These are phyloP conservation scores for Solanum hybrid DNA, from an alignment of 305 asterid species.

Conservation along the genomic window DNA sequence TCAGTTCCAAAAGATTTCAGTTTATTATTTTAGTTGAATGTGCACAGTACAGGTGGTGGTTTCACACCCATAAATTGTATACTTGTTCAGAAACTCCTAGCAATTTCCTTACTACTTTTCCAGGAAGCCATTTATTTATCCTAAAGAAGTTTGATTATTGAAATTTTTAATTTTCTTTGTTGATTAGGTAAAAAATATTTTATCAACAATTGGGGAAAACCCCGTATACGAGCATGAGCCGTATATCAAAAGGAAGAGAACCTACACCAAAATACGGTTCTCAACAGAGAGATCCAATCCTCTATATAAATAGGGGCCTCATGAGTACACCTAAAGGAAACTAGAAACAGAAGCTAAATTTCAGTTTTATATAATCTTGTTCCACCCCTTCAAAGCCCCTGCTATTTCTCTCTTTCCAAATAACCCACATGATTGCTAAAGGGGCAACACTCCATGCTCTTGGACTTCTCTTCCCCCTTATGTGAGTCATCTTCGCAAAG, in stretches of 20 bases:
- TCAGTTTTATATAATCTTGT: background rate
- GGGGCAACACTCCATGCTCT: background rate
- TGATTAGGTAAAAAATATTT: background rate
- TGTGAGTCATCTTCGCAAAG: background rate
- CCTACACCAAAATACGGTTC: background rate
- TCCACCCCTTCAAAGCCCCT: background rate
- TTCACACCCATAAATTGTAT: background rate
- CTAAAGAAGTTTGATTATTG: background rate
- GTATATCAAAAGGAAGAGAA: background rate
- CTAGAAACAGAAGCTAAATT: background rate
- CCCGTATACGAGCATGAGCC: background rate
- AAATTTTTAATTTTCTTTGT: background rate
- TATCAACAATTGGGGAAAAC: background rate
- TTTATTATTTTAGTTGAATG: background rate
- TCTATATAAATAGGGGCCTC: background rate
- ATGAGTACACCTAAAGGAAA: background rate
- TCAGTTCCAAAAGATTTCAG: background rate
- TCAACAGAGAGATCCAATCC: background rate
- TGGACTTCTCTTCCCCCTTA: background rate
- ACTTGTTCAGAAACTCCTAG: background rate
- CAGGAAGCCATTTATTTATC: background rate
- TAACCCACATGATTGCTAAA: background rate
- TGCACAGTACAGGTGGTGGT: background rate
- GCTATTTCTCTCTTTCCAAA: background rate
- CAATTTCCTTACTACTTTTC: background rate